A percentile compares a stretch with the other conserved stretches of the same genome.
These are phyloP conservation scores for Oryza coarctata DNA, from an alignment of 176 grass and related monocot species.

Conservation along the genomic window DNA sequence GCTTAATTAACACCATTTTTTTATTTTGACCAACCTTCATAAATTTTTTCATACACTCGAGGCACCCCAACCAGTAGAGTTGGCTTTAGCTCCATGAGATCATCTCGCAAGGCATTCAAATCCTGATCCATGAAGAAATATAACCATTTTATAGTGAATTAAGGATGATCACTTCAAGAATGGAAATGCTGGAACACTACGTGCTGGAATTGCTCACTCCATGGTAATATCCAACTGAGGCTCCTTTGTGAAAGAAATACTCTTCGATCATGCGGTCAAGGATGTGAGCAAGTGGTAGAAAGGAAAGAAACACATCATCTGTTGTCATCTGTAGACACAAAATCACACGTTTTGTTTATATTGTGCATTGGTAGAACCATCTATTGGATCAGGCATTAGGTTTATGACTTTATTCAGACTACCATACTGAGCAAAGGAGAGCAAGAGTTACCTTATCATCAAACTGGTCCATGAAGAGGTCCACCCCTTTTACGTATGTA, in stretches of 20 bases:
- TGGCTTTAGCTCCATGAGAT: conserved; percentile 89
- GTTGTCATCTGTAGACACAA: conserved; percentile 78
- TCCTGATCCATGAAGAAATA: conserved; percentile 47
- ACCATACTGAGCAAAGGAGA: conserved; percentile 6
- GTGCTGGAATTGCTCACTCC: conserved; percentile 63
- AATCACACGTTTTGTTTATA: conserved; percentile 22
- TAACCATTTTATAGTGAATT: background rate
- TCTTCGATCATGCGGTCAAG: conserved; percentile 96
- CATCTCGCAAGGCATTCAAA: conserved; percentile 86
- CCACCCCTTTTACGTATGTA: conserved; percentile 64
- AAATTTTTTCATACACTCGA: conserved; percentile 87
- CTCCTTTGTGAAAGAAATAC: conserved; percentile 94
- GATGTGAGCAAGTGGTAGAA: conserved; percentile 96
- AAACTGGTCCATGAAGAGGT: conserved; percentile 86
- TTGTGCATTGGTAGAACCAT: conserved; percentile 9
- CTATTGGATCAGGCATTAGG: background rate
- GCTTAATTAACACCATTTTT: conserved; percentile 15
- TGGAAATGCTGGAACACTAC: conserved; percentile 10
- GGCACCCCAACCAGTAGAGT: conserved; percentile 93
- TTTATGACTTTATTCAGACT: background rate
- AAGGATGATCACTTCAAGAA: background rate
- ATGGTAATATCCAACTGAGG: conserved; percentile 94
- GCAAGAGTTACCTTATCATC: conserved; percentile 69
- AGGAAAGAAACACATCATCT: conserved; percentile 96
- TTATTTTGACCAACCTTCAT: conserved; percentile 69